phyloP scores from a whole-genome alignment of 305 asterid genomes.

The Andrographis paniculata region DNA sequence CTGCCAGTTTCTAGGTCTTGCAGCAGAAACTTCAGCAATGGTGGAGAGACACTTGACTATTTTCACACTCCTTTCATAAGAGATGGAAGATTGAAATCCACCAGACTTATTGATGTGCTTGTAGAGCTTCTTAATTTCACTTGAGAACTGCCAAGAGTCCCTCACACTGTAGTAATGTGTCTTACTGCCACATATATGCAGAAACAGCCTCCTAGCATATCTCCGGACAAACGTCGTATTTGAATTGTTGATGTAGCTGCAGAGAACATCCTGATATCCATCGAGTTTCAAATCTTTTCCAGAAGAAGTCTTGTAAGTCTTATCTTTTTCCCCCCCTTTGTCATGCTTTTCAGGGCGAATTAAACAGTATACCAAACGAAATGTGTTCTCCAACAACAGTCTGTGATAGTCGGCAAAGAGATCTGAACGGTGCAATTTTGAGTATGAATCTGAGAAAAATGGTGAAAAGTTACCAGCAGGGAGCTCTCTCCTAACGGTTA shows the following conservation, averaged over 20 bases:
- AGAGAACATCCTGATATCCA: slow-evolving; percentile 93
- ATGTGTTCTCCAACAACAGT: slow-evolving; percentile 82
- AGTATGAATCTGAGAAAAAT: slow-evolving; percentile 90
- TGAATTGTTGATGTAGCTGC: slow-evolving; percentile 94
- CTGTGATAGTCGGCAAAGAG: slow-evolving; percentile 85
- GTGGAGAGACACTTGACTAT: slow-evolving; percentile 83
- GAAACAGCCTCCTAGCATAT: slow-evolving; percentile 93
- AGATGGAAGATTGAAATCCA: slow-evolving; percentile 79
- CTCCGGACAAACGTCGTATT: slow-evolving; percentile 84
- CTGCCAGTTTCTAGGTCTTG: slow-evolving; percentile 99
- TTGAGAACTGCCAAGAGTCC: slow-evolving; percentile 93
- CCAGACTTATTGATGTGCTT: slow-evolving; percentile 91
- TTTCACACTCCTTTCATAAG: slow-evolving; percentile 96
- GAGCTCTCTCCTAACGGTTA: slow-evolving; percentile 86
- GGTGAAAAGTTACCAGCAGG: slow-evolving; percentile 98
- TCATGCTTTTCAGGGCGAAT: slow-evolving; percentile 99
- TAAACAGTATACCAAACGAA: slow-evolving; percentile 88
- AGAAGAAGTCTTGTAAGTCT: slow-evolving; percentile 46
- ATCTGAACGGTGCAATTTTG: slow-evolving; percentile 90
- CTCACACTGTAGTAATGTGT: slow-evolving; percentile 96
- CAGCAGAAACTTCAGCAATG: slow-evolving; percentile 92
- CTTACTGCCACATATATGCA: slow-evolving; percentile 97
- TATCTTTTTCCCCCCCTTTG: slow-evolving; percentile 91
- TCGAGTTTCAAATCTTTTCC: slow-evolving; percentile 94
- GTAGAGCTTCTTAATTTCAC: slow-evolving; percentile 82